Conservation (phyloP, 148 eudicot species). For the Fallopia convolvulus region DNA sequence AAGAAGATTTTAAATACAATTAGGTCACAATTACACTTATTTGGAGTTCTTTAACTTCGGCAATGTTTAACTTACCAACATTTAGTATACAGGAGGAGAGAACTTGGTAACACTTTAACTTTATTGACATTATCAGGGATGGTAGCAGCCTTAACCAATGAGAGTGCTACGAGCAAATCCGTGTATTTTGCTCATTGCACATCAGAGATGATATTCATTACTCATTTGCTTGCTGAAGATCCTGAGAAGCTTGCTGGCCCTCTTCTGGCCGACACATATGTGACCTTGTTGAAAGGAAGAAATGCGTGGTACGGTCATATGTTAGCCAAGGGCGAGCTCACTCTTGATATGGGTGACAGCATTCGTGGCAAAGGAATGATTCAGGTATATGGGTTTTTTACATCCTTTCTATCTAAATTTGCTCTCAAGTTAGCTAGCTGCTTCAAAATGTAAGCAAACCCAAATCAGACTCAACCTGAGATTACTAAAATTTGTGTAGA, state of each 20-base stretch:
- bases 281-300: slow-evolving; percentile 85
- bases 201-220: slow-evolving; percentile 95
- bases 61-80: too few species aligned
- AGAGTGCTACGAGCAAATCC: slow-evolving; percentile 95
- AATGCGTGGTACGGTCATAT: slow-evolving; percentile 98
- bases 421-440: too few species aligned
- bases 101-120: background rate
- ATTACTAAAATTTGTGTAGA: background rate
- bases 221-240: slow-evolving; percentile 84
- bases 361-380: slow-evolving; percentile 95
- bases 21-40: too few species aligned
- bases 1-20: too few species aligned
- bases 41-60: too few species aligned
- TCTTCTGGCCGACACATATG: slow-evolving; percentile 86
- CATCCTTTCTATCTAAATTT: background rate
- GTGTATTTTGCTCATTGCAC: slow-evolving; percentile 98
- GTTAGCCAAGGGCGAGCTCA: slow-evolving; percentile 90
- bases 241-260: slow-evolving; percentile 99
- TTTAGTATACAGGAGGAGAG: too few species aligned
- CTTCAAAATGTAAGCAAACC: too few species aligned
- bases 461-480: too few species aligned
- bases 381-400: slow-evolving; percentile 38
- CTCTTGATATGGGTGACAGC: slow-evolving; percentile 94
- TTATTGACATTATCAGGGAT: slow-evolving; percentile 44
- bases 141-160: slow-evolving; percentile 93